phyloP scores from a whole-genome alignment of 495 filamentous ascomycete species.

The Podospora didyma region DNA sequence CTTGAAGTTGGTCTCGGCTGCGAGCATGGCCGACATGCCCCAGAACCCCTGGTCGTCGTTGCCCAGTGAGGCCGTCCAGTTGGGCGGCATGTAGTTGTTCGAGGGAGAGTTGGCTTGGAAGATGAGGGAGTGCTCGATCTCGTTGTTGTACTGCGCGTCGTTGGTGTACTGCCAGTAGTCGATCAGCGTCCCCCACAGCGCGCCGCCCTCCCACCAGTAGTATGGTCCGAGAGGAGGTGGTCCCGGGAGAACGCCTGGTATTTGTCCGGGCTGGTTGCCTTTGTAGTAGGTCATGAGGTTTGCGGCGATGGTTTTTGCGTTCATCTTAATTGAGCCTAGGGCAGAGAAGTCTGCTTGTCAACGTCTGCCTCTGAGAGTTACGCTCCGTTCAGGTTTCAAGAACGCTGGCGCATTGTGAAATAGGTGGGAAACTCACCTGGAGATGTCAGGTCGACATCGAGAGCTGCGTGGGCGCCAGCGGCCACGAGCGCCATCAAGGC shows the following conservation, averaged over 20 bases:
- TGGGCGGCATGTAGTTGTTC: constrained; percentile 60
- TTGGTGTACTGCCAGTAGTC: constrained; percentile 71
- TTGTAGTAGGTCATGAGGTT: constrained; percentile 64
- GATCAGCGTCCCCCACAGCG: constrained; percentile 61
- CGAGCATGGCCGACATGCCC: constrained; percentile 63
- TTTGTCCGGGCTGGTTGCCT: constrained; percentile 53
- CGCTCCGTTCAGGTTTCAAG: too few species aligned
- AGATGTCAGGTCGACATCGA: too few species aligned
- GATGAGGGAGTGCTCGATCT: constrained; percentile 43
- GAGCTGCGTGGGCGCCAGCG: too few species aligned
- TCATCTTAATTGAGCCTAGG: constrained; percentile 56
- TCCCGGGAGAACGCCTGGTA: constrained; percentile 58
- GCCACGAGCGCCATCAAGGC: too few species aligned
- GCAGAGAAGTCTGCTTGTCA: not conserved
- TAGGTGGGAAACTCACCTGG: too few species aligned
- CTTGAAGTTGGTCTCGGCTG: constrained; percentile 62
- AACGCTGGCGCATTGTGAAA: too few species aligned
- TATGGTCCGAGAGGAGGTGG: constrained; percentile 42
- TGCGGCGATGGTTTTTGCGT: constrained; percentile 55
- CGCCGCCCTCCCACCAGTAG: constrained; percentile 60
- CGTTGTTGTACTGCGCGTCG: constrained; percentile 59
- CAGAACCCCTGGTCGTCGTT: constrained; percentile 77
- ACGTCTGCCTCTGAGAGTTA: too few species aligned
- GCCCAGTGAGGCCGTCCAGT: constrained; percentile 64
- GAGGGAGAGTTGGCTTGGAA: constrained; percentile 50